Evolutionary conservation across 805 yeast species (phyloP).

Genomic region (Pichia cephalocereana): DNA sequence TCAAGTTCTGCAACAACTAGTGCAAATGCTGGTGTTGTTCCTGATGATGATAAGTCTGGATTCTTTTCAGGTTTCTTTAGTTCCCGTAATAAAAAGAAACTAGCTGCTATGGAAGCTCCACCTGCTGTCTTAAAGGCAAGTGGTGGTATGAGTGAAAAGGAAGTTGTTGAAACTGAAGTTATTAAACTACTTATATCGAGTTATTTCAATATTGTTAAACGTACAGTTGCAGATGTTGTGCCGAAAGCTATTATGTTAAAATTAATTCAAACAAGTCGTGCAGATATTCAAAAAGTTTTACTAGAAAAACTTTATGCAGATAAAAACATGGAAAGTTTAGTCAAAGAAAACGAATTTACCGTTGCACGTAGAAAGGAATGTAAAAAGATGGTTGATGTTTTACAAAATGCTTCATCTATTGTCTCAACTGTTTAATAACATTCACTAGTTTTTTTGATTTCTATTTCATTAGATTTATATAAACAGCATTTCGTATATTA

Average conservation of each 20-base stretch:
- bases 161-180: slow-evolving; percentile 93
- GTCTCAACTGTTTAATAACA: slow-evolving; percentile 53
- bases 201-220: slow-evolving; percentile 85
- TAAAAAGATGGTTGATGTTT: slow-evolving; percentile 87
- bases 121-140: slow-evolving; percentile 91
- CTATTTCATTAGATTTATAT: neutral
- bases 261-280: slow-evolving; percentile 74
- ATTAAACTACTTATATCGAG: slow-evolving; percentile 86
- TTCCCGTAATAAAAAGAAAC: slow-evolving; percentile 83
- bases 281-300: slow-evolving; percentile 82
- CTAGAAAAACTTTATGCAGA: slow-evolving; percentile 78
- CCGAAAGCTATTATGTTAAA: slow-evolving; percentile 96
- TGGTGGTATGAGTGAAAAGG: slow-evolving; percentile 89
- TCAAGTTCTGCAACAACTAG: slow-evolving; percentile 25
- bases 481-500: too few species aligned
- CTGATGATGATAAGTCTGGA: slow-evolving; percentile 49
- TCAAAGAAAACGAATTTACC: slow-evolving; percentile 87
- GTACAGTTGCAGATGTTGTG: slow-evolving; percentile 86
- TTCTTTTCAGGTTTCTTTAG: slow-evolving; percentile 95
- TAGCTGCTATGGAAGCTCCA: slow-evolving; percentile 95
- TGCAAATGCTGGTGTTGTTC: slow-evolving; percentile 20
- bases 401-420: slow-evolving; percentile 83
- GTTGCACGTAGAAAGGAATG: slow-evolving; percentile 94
- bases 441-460: neutral
- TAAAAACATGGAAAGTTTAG: slow-evolving; percentile 63